Percentiles rank a stretch among this genome's conserved stretches.
phyloP scores from a whole-genome alignment of 2,329 filamentous ascomycete genomes.

The Arthrobotrys sphaeroides region DNA sequence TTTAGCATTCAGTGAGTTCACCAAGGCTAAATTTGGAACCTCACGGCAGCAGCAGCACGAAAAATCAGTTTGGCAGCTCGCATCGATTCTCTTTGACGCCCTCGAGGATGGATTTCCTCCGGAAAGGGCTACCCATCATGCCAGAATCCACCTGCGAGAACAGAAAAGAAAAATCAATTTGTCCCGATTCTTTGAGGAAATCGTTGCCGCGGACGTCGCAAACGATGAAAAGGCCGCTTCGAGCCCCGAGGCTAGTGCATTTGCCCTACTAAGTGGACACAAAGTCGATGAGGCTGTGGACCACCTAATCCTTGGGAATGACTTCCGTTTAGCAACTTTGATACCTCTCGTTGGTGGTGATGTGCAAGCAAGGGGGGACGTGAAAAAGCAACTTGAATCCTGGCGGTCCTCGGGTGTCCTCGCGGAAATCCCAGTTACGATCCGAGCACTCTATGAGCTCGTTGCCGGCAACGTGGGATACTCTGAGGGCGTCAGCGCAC shows the following conservation, averaged over 20 bases:
- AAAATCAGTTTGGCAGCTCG: conserved; percentile 82
- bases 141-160: conserved; percentile 59
- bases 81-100: conserved; percentile 86
- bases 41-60: conserved; percentile 69
- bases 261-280: conserved; percentile 80
- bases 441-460: conserved; percentile 88
- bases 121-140: conserved; percentile 55
- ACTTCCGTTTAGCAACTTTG: conserved; percentile 85
- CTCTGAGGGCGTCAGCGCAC: conserved; percentile 79
- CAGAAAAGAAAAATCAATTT: conserved; percentile 70
- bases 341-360: conserved; percentile 83
- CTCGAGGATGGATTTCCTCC: conserved; percentile 58
- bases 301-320: conserved; percentile 75
- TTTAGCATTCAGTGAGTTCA: conserved; percentile 38
- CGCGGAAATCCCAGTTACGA: conserved; percentile 83
- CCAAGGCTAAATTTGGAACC: conserved; percentile 34
- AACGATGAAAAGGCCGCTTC: conserved; percentile 68
- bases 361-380: conserved; percentile 74
- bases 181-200: conserved; percentile 72
- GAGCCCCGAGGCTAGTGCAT: conserved; percentile 81
- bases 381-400: conserved; percentile 79
- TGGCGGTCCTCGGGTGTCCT: conserved; percentile 86
- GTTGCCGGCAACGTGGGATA: conserved; percentile 86
- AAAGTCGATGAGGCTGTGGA: conserved; percentile 84
- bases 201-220: conserved; percentile 68